A percentile compares a stretch with the other conserved stretches of the same genome.
Evolutionary conservation across 176 grass and related monocot species (phyloP).

Genomic region (Rhynchospora tenuis): DNA sequence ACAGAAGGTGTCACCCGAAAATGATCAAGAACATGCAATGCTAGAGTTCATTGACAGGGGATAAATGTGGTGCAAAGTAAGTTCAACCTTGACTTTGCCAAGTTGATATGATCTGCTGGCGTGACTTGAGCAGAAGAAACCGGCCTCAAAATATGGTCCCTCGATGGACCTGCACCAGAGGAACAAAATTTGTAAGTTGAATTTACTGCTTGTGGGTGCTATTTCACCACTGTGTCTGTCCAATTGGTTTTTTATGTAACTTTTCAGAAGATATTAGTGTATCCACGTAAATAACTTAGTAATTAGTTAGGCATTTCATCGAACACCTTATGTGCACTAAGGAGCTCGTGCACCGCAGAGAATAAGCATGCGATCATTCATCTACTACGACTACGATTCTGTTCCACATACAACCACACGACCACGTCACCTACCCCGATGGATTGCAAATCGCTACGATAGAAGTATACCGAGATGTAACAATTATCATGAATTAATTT

Average conservation of each 20-base stretch:
- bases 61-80: too few relatives aligned
- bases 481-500: too few relatives aligned
- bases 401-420: too few relatives aligned
- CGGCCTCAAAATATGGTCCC: background rate
- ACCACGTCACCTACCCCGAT: background rate
- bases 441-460: too few relatives aligned
- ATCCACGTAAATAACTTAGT: background rate
- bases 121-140: too few relatives aligned
- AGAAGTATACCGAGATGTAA: too few relatives aligned
- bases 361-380: background rate
- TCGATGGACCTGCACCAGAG: background rate
- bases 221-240: background rate
- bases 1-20: too few relatives aligned
- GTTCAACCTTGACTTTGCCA: too few relatives aligned
- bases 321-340: background rate
- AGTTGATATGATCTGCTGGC: too few relatives aligned
- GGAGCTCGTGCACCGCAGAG: background rate
- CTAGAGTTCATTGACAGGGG: too few relatives aligned
- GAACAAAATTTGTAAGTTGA: background rate
- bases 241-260: background rate
- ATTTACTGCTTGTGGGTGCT: background rate
- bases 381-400: too few relatives aligned
- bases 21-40: too few relatives aligned
- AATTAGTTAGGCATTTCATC: background rate
- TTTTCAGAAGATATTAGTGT: background rate